Conservation (phyloP, 176 grass and related monocot species). For the Oryza meyeriana region DNA sequence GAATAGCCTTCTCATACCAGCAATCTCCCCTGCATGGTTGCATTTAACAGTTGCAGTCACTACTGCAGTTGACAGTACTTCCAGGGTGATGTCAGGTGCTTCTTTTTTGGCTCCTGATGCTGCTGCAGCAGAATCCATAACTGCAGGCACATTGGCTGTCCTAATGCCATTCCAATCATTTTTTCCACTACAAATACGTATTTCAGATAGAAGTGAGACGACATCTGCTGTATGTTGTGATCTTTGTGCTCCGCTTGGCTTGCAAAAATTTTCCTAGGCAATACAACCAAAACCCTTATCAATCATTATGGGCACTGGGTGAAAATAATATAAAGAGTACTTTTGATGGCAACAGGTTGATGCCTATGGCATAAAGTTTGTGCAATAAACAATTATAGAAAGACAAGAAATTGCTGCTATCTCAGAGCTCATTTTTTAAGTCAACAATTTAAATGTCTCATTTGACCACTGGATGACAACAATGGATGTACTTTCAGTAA, state of each 20-base stretch:
- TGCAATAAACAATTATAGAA: neutral
- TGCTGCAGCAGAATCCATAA: conserved; percentile 95
- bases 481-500: neutral
- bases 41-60: conserved; percentile 96
- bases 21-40: conserved; percentile 97
- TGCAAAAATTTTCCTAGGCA: conserved; percentile 94
- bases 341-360: conserved; percentile 9
- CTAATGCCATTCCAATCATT: conserved; percentile 98
- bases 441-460: neutral
- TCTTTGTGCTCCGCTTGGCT: conserved; percentile 91
- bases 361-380: conserved; percentile 7
- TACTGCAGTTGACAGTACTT: conserved; percentile 98
- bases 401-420: conserved; percentile 11
- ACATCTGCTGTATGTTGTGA: conserved; percentile 99
- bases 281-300: conserved; percentile 16
- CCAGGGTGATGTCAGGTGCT: conserved; percentile 80
- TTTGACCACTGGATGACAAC: conserved; percentile 4
- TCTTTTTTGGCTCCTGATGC: conserved; percentile 97
- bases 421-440: neutral
- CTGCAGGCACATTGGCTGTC: conserved; percentile 91
- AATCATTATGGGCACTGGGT: conserved; percentile 5
- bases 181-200: conserved; percentile 95
- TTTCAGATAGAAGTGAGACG: conserved; percentile 96
- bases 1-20: conserved; percentile 97
- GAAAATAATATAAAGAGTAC: conserved; percentile 16